Evolutionary conservation across 176 grass and related monocot genomes (phyloP).

Genomic region (Oryza nivara): DNA sequence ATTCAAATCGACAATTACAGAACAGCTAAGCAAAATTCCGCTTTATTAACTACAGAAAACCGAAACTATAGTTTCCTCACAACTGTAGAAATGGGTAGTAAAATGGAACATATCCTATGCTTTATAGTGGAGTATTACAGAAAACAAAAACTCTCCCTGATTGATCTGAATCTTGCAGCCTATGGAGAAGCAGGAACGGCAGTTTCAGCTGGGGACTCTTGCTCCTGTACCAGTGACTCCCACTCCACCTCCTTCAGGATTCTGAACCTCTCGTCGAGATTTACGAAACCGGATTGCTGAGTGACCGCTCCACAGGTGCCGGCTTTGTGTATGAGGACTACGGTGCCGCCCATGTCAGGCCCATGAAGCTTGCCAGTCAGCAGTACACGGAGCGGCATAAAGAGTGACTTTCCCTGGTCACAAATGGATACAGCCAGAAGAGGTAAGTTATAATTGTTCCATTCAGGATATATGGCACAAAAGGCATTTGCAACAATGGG

Average conservation of each 20-base stretch:
- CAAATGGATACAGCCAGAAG: constrained; percentile 9
- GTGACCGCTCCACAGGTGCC: constrained; percentile 57
- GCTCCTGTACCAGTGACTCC: constrained; percentile 59
- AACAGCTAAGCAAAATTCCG: not conserved
- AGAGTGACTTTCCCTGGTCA: constrained; percentile 75
- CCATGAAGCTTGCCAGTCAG: constrained; percentile 91
- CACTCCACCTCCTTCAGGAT: constrained; percentile 78
- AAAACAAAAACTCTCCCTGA: not conserved
- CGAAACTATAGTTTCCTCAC: not conserved
- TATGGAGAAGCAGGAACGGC: constrained; percentile 46
- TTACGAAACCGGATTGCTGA: constrained; percentile 59
- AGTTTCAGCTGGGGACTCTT: constrained; percentile 48
- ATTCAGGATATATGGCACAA: not conserved
- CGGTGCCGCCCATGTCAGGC: constrained; percentile 74
- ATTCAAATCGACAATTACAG: not conserved
- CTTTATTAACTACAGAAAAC: not conserved
- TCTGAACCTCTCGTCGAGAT: constrained; percentile 75
- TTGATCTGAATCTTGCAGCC: not conserved
- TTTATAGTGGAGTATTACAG: not conserved
- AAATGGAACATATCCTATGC: constrained; percentile 17
- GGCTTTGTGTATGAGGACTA: constrained; percentile 80
- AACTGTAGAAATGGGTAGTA: not conserved
- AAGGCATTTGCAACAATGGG: not conserved
- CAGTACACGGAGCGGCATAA: constrained; percentile 84
- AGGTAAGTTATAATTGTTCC: not conserved